Evolutionary conservation across 2,329 filamentous ascomycete genomes (phyloP).

Genomic region (Fusarium guadeloupense): DNA sequence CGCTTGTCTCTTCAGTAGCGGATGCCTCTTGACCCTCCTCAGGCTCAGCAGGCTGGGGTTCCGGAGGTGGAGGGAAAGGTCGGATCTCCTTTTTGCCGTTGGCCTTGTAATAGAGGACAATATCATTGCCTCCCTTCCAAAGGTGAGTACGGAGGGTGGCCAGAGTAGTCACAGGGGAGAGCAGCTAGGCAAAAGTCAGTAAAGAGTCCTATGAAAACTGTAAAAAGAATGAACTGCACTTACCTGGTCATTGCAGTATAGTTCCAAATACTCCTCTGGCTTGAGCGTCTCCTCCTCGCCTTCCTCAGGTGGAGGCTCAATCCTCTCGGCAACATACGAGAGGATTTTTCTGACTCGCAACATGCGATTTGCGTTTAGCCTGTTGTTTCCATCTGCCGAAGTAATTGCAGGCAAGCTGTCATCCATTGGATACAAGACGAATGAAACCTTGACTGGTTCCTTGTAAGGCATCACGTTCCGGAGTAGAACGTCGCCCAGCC

Average conservation of each 20-base stretch:
- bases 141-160: slow-evolving; percentile 90
- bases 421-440: slow-evolving; percentile 84
- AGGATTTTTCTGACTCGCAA: slow-evolving; percentile 94
- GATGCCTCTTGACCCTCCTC: slow-evolving; percentile 33
- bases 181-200: slow-evolving; percentile 55
- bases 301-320: slow-evolving; percentile 75
- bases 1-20: slow-evolving; percentile 26
- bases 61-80: slow-evolving; percentile 42
- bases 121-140: slow-evolving; percentile 95
- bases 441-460: slow-evolving; percentile 96
- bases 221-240: slow-evolving; percentile 45
- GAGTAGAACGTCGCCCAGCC: slow-evolving; percentile 89
- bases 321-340: slow-evolving; percentile 89
- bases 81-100: slow-evolving; percentile 81
- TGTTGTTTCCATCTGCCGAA: slow-evolving; percentile 81
- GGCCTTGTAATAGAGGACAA: slow-evolving; percentile 87
- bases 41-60: slow-evolving; percentile 32
- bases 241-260: slow-evolving; percentile 94
- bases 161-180: slow-evolving; percentile 89
- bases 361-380: slow-evolving; percentile 97
- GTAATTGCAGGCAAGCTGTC: slow-evolving; percentile 75
- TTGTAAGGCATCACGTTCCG: slow-evolving; percentile 84
- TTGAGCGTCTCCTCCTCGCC: slow-evolving; percentile 69
- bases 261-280: slow-evolving; percentile 92
- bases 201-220: not conserved